Base-by-base conservation (phyloP, 257 asterid genomes). In the Jacaranda mimosifolia region DNA sequence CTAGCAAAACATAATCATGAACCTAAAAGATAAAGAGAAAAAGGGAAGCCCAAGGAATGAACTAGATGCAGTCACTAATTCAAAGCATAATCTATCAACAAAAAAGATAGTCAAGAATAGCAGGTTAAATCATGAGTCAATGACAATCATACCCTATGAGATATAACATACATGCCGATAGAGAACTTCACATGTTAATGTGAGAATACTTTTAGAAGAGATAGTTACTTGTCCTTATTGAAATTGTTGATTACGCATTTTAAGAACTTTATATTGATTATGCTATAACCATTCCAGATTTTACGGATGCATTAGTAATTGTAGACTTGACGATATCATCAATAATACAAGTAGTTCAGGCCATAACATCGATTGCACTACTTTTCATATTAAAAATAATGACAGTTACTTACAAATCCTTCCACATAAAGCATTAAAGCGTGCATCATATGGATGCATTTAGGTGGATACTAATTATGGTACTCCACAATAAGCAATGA, bases 1-100 rank as follows among this genome's bases (percentile, higher is more conserved):
- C 63, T 72, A 78, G 53, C 70, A 65, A 36, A 56, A 53, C 43
- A 36, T 58, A 42, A 17, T 39, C 55, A 72, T 55, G 73, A 64
- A 18, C 48, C 65, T 72, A 66, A 21, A 57, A 70, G 43, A 53
- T 18, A 67, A 74, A 42, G 60, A 42, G 36, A 74, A 70, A 40
- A 26, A 35, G 68, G 75, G 52, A 35, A 40, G 14, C 65, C 65
- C n/a, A 67, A 36, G 10, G 59, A 65, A 65, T 49, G 53, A 19
- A 55, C 40, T 57, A 39, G 40, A 75, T 12, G 6, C 5, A 15
- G 46, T 73, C 36, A 65, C 59, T n/a, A 66, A 57, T 14, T 26
- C 9, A 21, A 46, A 36, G 12, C 46, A 64, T 58, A 58, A 59
- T 72, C 60, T 43, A 35, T 55, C 69, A 59, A 67, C 70, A 5